Evolutionary conservation across 805 yeast genomes (phyloP).

Genomic region (Candida bentonensis): DNA sequence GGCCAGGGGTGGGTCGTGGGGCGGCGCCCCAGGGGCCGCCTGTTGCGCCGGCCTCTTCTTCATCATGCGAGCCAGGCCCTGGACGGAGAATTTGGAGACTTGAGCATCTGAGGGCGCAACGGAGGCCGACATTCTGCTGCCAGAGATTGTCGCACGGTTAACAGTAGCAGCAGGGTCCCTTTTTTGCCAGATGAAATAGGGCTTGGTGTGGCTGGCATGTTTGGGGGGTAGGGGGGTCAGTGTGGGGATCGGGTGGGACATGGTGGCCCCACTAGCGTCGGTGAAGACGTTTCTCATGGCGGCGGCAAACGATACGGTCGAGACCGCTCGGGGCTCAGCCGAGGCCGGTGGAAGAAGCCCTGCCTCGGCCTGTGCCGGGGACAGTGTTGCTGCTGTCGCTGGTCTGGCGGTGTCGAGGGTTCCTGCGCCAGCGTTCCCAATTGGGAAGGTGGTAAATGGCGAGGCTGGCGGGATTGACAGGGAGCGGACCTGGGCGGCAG

Average conservation of each 20-base stretch:
- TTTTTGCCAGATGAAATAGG: slow-evolving; percentile 1
- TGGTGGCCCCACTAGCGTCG: neutral
- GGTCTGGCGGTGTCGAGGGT: neutral
- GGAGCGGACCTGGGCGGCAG: too few relatives aligned
- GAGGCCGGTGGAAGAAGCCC: neutral
- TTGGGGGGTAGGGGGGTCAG: neutral
- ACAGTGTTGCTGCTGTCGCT: neutral
- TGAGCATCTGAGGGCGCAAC: too few relatives aligned
- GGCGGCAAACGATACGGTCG: neutral
- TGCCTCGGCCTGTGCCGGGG: neutral
- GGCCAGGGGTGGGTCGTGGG: neutral
- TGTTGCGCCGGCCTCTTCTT: neutral
- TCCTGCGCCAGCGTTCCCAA: neutral
- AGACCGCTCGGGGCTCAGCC: too few relatives aligned
- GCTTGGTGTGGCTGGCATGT: neutral
- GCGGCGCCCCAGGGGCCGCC: neutral
- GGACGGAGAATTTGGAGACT: neutral
- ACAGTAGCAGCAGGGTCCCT: too few relatives aligned
- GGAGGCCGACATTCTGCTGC: too few relatives aligned
- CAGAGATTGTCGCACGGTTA: too few relatives aligned
- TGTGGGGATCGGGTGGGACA: neutral
- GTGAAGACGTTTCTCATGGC: neutral
- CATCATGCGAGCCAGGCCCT: neutral
- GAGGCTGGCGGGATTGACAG: too few relatives aligned
- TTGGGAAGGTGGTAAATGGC: too few relatives aligned